Base-by-base conservation (phyloP, 1,284 basidiomycete species). In the Heimioporus retisporus region DNA sequence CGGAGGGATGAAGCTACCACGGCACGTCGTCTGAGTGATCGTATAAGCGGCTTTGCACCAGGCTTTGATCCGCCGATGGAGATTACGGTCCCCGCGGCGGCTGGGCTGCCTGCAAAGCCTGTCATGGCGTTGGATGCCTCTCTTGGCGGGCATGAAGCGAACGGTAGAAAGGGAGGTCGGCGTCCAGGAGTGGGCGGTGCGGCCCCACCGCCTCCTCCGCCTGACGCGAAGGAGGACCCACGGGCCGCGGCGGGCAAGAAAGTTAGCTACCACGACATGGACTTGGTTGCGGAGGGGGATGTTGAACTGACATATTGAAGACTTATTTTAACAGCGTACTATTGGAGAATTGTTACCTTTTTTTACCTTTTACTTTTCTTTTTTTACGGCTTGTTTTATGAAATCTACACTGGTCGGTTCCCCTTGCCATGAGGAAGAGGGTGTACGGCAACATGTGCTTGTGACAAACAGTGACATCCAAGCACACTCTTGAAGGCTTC, bases 231-330 rank as follows among this genome's bases (percentile, higher is more conserved):
- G 79, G 93, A 95, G 78, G 93, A 95, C 78, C 93, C 93, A n/a
- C 81, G 93, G 63, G 93, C 93, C n/a, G 89, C 90, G 51, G 91
- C 91, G 48, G 93, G 93, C 35, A 90, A 88, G 82, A 88, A 93
- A 79, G 87, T 95, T 65, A 94, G 93, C 80, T 95, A 95, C 75
- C 91, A 95, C 76, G 93, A 95, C 78, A 94, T 95, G 91, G 93
- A 95, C 81, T 81, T 92, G 75, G 93, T 95, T 69, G 93, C 93
- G 44, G 93, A 95, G 85, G 93, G 93, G 28, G 93, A 95, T 76
- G 89, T 95, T 68, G 93, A 93, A 80, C 80, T 93, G 82, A 88
- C 85, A 72, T 93, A 93, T 79, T 93, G 82, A 87, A 55, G 61
- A 31, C 73, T 73, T 78, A 74, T 75, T 71, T 59, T 78, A 76